phyloP scores from a whole-genome alignment of 225 moss, liverwort and hornwort genomes.

The Sphagnum contortum region DNA sequence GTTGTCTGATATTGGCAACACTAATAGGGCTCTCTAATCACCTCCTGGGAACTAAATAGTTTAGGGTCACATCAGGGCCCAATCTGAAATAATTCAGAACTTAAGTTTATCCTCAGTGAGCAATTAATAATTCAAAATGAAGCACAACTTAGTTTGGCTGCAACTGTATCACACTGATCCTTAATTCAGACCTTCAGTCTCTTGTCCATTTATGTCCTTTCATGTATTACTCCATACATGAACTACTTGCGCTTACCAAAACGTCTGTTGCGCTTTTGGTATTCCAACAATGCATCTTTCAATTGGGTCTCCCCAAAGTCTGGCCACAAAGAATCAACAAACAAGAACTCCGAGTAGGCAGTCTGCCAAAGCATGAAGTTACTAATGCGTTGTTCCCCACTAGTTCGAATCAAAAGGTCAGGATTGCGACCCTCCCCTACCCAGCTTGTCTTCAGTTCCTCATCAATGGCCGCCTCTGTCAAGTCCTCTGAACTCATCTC shows the following conservation, averaged over 20 bases:
- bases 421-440: constrained; percentile 69
- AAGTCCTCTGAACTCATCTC: constrained; percentile 49
- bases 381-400: constrained; percentile 92
- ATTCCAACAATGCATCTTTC: constrained; percentile 53
- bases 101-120: no score
- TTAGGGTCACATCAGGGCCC: no score
- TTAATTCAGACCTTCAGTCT: no score
- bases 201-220: no score
- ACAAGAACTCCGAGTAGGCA: constrained; percentile 79
- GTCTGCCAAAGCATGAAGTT: constrained; percentile 93
- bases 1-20: no score
- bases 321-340: constrained; percentile 77
- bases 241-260: constrained; percentile 50
- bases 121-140: no score
- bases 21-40: no score
- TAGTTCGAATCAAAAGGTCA: constrained; percentile 85
- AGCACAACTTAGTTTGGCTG: no score
- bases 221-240: no score
- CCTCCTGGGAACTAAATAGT: no score
- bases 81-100: no score
- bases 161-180: no score
- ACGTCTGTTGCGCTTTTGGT: constrained; percentile 62
- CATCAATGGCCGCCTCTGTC: constrained; percentile 51
- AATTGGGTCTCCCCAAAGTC: constrained; percentile 67
- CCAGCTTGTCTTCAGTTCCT: constrained; percentile 63